These are phyloP conservation scores for Arxiozyma telluris DNA, from an alignment of 1,139 yeast species.

Conservation along the genomic window DNA sequence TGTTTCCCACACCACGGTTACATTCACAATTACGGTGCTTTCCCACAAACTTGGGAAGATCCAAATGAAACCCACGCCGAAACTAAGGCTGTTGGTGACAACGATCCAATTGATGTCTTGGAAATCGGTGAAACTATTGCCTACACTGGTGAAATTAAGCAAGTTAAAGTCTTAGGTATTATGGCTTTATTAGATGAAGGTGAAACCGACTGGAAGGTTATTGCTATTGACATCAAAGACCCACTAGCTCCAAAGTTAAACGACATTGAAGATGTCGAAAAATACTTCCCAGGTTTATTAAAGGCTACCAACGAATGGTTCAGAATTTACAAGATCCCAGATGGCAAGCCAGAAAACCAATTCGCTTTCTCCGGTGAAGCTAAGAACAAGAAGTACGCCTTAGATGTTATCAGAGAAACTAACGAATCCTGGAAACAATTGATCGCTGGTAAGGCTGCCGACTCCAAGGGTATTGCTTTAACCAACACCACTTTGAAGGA, in stretches of 20 bases:
- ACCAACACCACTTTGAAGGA: slow-evolving; percentile 64
- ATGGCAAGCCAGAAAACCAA: slow-evolving; percentile 79
- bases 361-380: slow-evolving; percentile 82
- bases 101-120: slow-evolving; percentile 85
- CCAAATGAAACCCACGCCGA: slow-evolving; percentile 62
- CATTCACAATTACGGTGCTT: slow-evolving; percentile 87
- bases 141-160: slow-evolving; percentile 66
- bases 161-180: slow-evolving; percentile 77
- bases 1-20: slow-evolving; percentile 88
- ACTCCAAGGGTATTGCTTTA: slow-evolving; percentile 45
- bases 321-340: slow-evolving; percentile 82
- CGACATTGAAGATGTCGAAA: slow-evolving; percentile 69
- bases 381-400: slow-evolving; percentile 62
- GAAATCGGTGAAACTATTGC: slow-evolving; percentile 74
- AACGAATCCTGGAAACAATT: slow-evolving; percentile 64
- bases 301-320: slow-evolving; percentile 86
- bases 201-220: slow-evolving; percentile 88
- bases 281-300: slow-evolving; percentile 69
- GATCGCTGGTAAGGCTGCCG: slow-evolving; percentile 40
- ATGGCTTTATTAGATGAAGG: slow-evolving; percentile 88
- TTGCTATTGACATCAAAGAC: slow-evolving; percentile 67
- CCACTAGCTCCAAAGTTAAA: slow-evolving; percentile 64
- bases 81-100: slow-evolving; percentile 77
- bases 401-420: slow-evolving; percentile 62
- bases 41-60: slow-evolving; percentile 95